Conservation (phyloP, 768 basidiomycete genomes). For the Asterophora lycoperdoides region DNA sequence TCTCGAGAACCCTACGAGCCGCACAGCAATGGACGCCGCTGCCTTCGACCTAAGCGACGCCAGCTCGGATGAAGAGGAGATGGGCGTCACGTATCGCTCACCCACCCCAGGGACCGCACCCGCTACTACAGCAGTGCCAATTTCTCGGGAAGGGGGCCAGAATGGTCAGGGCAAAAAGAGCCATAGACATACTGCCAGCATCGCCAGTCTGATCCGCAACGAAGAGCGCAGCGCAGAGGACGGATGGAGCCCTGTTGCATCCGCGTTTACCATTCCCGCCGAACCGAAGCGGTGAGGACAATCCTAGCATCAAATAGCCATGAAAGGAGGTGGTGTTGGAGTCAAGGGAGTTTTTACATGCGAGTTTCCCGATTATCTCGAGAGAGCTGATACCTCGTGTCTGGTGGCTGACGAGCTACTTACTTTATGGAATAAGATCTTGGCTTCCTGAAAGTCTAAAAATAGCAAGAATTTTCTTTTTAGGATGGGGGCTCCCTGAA, state of each 20-base stretch:
- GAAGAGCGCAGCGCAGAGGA: slow-evolving; percentile 72
- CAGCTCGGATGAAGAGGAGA: slow-evolving; percentile 63
- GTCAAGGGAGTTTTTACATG: not conserved
- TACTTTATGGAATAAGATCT: too few relatives aligned
- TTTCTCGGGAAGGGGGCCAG: slow-evolving; percentile 16
- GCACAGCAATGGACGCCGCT: slow-evolving; percentile 36
- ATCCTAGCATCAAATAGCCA: slow-evolving; percentile 27
- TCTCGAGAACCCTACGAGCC: slow-evolving; percentile 53
- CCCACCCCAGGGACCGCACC: slow-evolving; percentile 43
- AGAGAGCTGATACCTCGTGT: slow-evolving; percentile 12
- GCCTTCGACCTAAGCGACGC: slow-evolving; percentile 55
- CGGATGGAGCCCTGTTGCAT: slow-evolving; percentile 73
- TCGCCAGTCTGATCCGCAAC: slow-evolving; percentile 69
- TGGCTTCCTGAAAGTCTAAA: too few relatives aligned
- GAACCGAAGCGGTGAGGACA: slow-evolving; percentile 2
- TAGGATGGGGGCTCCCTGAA: too few relatives aligned
- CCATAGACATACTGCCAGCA: slow-evolving; percentile 80
- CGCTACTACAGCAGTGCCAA: slow-evolving; percentile 27
- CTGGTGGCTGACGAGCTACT: too few relatives aligned
- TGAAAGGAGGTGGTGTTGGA: slow-evolving; percentile 22
- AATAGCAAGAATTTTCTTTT: too few relatives aligned
- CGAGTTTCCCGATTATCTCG: not conserved
- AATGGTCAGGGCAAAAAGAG: slow-evolving; percentile 38
- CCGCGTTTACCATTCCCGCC: slow-evolving; percentile 18
- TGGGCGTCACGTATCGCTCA: slow-evolving; percentile 68